Conservation (phyloP, 1,284 basidiomycete species). For the Pseudozyma sp. region DNA sequence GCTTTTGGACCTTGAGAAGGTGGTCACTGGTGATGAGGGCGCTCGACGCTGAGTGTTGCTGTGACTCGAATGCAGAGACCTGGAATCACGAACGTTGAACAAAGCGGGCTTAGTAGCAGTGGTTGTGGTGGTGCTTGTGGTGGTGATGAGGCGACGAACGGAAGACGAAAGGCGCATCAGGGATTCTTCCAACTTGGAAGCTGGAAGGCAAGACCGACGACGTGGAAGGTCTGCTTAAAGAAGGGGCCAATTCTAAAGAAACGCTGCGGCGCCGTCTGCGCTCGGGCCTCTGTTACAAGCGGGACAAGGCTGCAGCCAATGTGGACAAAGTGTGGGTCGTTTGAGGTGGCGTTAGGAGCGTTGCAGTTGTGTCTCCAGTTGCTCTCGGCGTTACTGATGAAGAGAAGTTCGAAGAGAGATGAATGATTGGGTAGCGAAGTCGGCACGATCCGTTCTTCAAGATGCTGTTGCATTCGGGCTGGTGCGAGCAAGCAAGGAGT, state of each 20-base stretch:
- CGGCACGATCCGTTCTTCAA: no score
- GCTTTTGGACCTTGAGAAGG: constrained; percentile 19
- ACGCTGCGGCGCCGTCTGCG: background rate
- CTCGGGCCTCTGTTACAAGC: constrained; percentile 1
- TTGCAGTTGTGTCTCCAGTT: background rate
- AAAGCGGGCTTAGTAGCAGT: background rate
- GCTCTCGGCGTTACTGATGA: no score
- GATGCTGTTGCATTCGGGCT: no score
- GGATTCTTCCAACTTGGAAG: background rate
- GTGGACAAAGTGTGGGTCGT: background rate
- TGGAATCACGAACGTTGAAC: no score
- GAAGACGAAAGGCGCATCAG: constrained; percentile 34
- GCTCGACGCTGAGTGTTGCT: background rate
- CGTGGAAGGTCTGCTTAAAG: constrained; percentile 1
- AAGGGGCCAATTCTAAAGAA: background rate
- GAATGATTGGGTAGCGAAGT: no score
- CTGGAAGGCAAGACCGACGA: background rate
- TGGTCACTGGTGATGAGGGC: background rate
- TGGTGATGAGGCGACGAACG: constrained; percentile 12
- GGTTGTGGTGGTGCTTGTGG: constrained; percentile 10
- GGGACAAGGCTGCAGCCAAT: background rate
- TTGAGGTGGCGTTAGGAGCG: background rate
- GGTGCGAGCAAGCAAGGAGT: no score
- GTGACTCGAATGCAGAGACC: background rate
- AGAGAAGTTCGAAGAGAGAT: no score